phyloP scores from a whole-genome alignment of 1,284 basidiomycete species.

The Phylloboletellus chloephorus region DNA sequence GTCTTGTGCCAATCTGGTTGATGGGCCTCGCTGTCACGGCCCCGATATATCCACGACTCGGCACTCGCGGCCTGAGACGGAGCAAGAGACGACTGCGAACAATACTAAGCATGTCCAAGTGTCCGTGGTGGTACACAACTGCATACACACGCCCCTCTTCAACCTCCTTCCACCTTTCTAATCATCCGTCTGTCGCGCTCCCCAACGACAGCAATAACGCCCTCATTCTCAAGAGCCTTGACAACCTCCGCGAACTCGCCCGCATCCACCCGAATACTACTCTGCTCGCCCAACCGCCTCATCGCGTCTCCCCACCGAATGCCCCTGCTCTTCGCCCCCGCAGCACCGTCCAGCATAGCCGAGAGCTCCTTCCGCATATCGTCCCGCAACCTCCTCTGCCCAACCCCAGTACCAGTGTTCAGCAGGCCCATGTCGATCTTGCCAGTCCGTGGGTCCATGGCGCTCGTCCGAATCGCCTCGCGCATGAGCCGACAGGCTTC shows the following conservation, averaged over 20 bases:
- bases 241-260: conserved; percentile 82
- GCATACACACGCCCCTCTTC: not conserved
- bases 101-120: conserved; percentile 2
- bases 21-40: not conserved
- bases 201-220: conserved; percentile 76
- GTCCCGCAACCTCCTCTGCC: conserved; percentile 76
- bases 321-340: conserved; percentile 53
- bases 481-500: conserved; percentile 93
- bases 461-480: conserved; percentile 90
- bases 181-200: conserved; percentile 83
- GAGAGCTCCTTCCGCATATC: conserved; percentile 82
- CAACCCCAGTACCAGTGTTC: conserved; percentile 86
- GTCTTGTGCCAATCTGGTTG: conserved; percentile 10
- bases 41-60: conserved; percentile 25
- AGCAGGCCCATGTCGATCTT: conserved; percentile 95
- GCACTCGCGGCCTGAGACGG: not conserved
- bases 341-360: conserved; percentile 55
- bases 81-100: conserved; percentile 7
- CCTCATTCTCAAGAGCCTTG: conserved; percentile 75
- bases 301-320: conserved; percentile 78
- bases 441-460: conserved; percentile 92
- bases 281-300: conserved; percentile 72
- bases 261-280: conserved; percentile 69
- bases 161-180: conserved; percentile 45
- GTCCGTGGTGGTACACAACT: too few species aligned